Conservation (phyloP, 371 early-diverging fungal genomes). For the Blakeslea trispora region DNA sequence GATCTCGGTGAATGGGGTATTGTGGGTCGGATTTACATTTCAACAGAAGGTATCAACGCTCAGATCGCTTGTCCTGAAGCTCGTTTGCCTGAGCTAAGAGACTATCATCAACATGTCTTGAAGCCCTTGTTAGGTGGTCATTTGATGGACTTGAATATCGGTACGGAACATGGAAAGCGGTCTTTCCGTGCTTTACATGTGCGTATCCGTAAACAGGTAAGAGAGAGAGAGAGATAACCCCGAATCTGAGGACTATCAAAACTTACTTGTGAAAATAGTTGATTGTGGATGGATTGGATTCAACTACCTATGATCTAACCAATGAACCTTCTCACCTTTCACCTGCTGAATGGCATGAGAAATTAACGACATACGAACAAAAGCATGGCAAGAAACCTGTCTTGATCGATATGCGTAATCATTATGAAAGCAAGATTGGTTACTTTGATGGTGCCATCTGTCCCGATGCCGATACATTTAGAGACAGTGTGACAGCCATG, state of each 20-base stretch:
- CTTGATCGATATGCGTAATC: conserved; percentile 83
- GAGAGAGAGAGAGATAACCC: background rate
- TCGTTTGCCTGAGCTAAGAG: conserved; percentile 46
- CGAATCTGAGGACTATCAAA: no score
- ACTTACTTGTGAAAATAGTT: conserved; percentile 34
- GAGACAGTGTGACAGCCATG: conserved; percentile 58
- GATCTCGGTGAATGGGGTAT: conserved; percentile 56
- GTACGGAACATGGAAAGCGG: conserved; percentile 64
- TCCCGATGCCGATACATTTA: conserved; percentile 79
- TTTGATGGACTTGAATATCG: conserved; percentile 66
- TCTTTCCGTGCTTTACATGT: conserved; percentile 77
- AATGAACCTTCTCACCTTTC: conserved; percentile 70
- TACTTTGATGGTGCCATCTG: conserved; percentile 73
- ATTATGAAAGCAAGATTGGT: conserved; percentile 78
- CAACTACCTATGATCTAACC: conserved; percentile 56
- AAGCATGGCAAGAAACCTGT: conserved; percentile 50
- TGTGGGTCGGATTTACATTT: conserved; percentile 77
- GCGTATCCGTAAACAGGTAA: conserved; percentile 66
- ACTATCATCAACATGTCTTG: conserved; percentile 27
- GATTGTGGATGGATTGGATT: conserved; percentile 65
- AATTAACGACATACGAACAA: conserved; percentile 31
- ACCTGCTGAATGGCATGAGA: conserved; percentile 71
- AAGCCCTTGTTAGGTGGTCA: conserved; percentile 40
- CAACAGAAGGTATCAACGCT: conserved; percentile 82
- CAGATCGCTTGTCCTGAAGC: conserved; percentile 74